Evolutionary conservation across 768 basidiomycete species (phyloP), one percentile per base, ranked within the genome.

Genomic region (Lyophyllum atratum): DNA sequence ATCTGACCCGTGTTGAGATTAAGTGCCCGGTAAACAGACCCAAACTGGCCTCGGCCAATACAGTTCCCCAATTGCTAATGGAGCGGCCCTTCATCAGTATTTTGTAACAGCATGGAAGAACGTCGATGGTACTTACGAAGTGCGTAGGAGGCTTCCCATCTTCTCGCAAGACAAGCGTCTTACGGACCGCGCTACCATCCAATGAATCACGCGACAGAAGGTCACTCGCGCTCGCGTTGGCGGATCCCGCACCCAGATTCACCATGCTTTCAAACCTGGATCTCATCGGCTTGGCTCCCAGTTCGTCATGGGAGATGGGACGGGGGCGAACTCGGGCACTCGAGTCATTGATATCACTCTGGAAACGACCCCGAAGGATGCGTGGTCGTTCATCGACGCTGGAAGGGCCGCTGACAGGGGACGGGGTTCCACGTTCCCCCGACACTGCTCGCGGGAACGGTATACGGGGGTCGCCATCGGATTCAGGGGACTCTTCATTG

Each of bases 11-110:
- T 95, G 60, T 90, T 89, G 70, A 98, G 75, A 70, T 99, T 95
- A 56, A 99, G 79, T 12, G 96, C 95, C 14, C 93, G 86, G 71
- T 96, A 98, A 6, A 98, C 96, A 9, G 94, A 85, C 26, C 96
- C 96, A 71, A 98, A 98, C 75, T 98, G 96, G 8, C 96, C 96
- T 48, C 92, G 86, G 2, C 96, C 96, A 61, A 99, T 96, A 70
- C 93, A 95, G 72, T 97, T 95, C 28, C 96, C 96, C 19, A 99
- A 80, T 95, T 96, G 94, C 96, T 98, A 67, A 28, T 62, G 54
- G 43, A 10, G 37, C 63, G 25, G 68, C 59, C 54, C 49, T 49
- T 49, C 39, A 59, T 45, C 44, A 34, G 19, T 28, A 47, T 43
- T 55, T 21, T 14, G 31, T 31, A 29, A 24, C 29, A 34, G 25